Conservation (phyloP, 2,329 filamentous ascomycete species). For the Fulvia fulva region DNA sequence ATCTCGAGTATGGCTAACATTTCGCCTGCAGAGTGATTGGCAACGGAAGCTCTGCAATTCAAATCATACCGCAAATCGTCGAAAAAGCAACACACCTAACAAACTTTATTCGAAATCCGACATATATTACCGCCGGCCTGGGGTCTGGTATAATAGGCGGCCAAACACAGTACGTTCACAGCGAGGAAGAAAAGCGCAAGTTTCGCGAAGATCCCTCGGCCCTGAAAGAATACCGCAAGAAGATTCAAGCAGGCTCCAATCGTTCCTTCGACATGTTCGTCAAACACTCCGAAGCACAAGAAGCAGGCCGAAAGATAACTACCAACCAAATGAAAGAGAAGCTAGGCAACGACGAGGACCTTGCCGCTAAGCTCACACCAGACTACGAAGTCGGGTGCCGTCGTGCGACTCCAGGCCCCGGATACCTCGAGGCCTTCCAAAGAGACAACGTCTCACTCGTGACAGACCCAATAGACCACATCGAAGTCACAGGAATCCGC, state of each 20-base stretch:
- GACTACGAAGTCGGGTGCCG: constrained; percentile 63
- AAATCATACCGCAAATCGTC: constrained; percentile 40
- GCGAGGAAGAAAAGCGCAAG: constrained; percentile 30
- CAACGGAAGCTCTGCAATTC: constrained; percentile 39
- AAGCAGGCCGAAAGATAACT: constrained; percentile 19
- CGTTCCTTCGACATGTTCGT: constrained; percentile 46
- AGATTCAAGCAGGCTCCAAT: constrained; percentile 30
- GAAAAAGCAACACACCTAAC: constrained; percentile 33
- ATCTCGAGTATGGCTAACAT: background rate
- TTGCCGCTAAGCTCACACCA: constrained; percentile 55
- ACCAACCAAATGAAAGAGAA: constrained; percentile 48
- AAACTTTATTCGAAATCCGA: constrained; percentile 33
- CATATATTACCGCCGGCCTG: constrained; percentile 34
- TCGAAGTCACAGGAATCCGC: constrained; percentile 26
- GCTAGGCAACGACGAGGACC: constrained; percentile 52
- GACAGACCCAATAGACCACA: constrained; percentile 23
- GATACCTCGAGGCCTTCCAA: constrained; percentile 39
- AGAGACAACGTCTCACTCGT: constrained; percentile 28
- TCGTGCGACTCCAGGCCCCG: constrained; percentile 49
- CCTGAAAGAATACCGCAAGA: constrained; percentile 36
- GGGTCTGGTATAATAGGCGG: constrained; percentile 27
- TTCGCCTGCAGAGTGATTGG: constrained; percentile 33
- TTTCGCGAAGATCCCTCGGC: constrained; percentile 32
- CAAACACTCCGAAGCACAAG: constrained; percentile 44
- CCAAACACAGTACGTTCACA: constrained; percentile 29